phyloP scores from a whole-genome alignment of 2,329 filamentous ascomycete species.

The Parafenestella ontariensis region DNA sequence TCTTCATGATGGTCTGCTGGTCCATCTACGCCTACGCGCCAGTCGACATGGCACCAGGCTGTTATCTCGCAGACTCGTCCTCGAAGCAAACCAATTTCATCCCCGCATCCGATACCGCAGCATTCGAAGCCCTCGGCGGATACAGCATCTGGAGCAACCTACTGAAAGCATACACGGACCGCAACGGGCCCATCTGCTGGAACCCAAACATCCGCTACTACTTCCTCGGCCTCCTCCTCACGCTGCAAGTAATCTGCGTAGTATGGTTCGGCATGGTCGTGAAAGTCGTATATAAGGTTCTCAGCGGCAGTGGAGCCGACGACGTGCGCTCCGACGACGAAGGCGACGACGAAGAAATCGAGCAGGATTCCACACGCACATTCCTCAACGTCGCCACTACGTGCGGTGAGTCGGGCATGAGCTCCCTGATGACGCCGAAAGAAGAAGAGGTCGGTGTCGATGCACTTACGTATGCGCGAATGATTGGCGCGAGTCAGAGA shows the following conservation, averaged over 20 bases:
- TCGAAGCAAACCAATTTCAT: slow-evolving; percentile 44
- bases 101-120: slow-evolving; percentile 60
- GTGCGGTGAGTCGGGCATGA: slow-evolving; percentile 39
- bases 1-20: slow-evolving; percentile 82
- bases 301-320: slow-evolving; percentile 79
- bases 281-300: slow-evolving; percentile 79
- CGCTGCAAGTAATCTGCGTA: slow-evolving; percentile 80
- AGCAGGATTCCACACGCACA: slow-evolving; percentile 24
- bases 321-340: slow-evolving; percentile 90
- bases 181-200: slow-evolving; percentile 80
- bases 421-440: slow-evolving; percentile 51
- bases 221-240: slow-evolving; percentile 78
- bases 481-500: slow-evolving; percentile 51
- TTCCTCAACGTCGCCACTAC: slow-evolving; percentile 37
- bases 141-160: slow-evolving; percentile 63
- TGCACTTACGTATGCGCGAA: slow-evolving; percentile 67
- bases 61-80: slow-evolving; percentile 68
- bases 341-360: slow-evolving; percentile 62
- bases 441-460: slow-evolving; percentile 81
- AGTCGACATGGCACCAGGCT: slow-evolving; percentile 68
- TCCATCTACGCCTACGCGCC: slow-evolving; percentile 76
- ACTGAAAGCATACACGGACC: slow-evolving; percentile 74
- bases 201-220: slow-evolving; percentile 74
- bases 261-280: slow-evolving; percentile 92
- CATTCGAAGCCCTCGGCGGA: slow-evolving; percentile 50